Base-by-base conservation (phyloP, 352 stramenopile genomes). In the Pythium vanterpoolii region DNA sequence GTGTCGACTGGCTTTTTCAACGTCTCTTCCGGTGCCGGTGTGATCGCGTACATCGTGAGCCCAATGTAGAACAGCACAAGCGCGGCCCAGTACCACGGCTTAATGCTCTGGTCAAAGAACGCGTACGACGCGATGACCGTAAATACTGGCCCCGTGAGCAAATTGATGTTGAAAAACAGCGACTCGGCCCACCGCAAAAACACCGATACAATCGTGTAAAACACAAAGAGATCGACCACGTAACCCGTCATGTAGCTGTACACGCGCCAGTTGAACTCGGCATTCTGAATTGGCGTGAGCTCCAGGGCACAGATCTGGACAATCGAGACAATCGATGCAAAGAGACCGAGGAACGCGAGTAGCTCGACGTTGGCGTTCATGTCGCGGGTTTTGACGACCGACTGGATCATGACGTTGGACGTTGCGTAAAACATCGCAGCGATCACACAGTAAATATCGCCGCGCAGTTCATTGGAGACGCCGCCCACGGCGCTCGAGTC, bases 371-470 rank as follows among this genome's bases (percentile, higher is more conserved):
- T 86, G 16, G 79, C 69, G 60, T 77, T 52, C 11, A 87, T 64
- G 58, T 76, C 70, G 54, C 76, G 74, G 33, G 72, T 65, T 65
- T 84, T 86, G 66, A 87, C 76, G 33, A 85, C 75, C 13, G 71
- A 81, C 60, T 89, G 75, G 69, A 86, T 81, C 75, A 89, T 86
- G 28, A 89, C 73, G 60, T 87, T 87, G 39, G 79, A 86, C 56
- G 76, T 76, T 5, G 76, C 77, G 56, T 86, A 87, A 66, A 87
- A 80, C 14, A 63, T 69, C 1, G 79, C 75, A 34, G 79, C 79
- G 47, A 81, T 75, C 18, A 89, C 54, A n/a, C 71, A 70, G 68
- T 81, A 84, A n/a, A 86, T 51, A 48, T 89, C 74, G 26, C 79
- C 79, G 31, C 73, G 68, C 27, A 82, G 56, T 55, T 86, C 73